phyloP scores from a whole-genome alignment of 169 alveolate genomes.

The Theileria annulata region DNA sequence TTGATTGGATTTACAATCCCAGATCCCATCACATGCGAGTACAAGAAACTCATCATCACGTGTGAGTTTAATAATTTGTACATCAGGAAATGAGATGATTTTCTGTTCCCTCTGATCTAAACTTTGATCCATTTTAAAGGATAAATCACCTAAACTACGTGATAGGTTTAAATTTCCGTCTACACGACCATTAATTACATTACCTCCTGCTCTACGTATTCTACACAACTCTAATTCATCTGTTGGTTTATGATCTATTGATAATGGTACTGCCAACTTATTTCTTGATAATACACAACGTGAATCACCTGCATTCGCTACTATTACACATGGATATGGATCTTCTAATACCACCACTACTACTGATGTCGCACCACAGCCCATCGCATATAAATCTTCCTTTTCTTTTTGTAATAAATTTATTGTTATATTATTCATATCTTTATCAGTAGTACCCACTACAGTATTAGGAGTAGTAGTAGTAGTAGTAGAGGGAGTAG shows the following conservation, averaged over 20 bases:
- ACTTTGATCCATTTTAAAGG: conserved; percentile 87
- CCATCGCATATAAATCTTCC: conserved; percentile 61
- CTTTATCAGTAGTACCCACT: neutral
- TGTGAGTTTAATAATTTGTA: conserved; percentile 79
- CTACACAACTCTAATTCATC: conserved; percentile 90
- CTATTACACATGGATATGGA: conserved; percentile 73
- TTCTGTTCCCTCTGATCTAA: conserved; percentile 89
- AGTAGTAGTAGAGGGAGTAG: neutral
- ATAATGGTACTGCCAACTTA: conserved; percentile 89
- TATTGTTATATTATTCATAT: neutral
- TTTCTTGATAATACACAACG: conserved; percentile 93
- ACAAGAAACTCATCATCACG: conserved; percentile 91
- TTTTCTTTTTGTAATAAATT: neutral
- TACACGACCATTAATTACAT: conserved; percentile 92
- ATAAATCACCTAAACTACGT: conserved; percentile 96
- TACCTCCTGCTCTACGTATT: conserved; percentile 93
- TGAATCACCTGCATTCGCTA: conserved; percentile 99
- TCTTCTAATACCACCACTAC: conserved; percentile 83
- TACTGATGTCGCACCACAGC: conserved; percentile 88
- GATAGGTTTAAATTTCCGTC: conserved; percentile 94
- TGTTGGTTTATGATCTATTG: conserved; percentile 98
- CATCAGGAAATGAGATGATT: conserved; percentile 94
- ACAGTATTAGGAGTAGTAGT: neutral
- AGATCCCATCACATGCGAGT: conserved; percentile 99
- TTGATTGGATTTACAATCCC: conserved; percentile 94